Percentiles rank a stretch among this genome's conserved stretches.
Evolutionary conservation across 805 yeast species (phyloP).

Genomic region (Kurtzmaniella cleridarum): DNA sequence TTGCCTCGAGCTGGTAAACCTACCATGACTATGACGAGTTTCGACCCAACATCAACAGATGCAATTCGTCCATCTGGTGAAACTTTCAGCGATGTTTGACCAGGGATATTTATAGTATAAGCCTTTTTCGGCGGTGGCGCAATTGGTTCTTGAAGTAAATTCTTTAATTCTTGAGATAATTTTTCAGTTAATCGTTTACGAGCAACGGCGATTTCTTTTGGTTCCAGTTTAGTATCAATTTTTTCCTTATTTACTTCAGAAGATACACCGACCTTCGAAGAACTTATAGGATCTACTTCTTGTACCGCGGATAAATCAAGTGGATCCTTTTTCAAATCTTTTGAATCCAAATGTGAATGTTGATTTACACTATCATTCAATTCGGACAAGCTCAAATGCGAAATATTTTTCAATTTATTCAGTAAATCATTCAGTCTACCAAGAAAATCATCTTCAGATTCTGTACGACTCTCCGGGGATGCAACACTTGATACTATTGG

Average conservation of each 20-base stretch:
- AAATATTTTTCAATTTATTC: constrained; percentile 29
- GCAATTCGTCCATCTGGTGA: constrained; percentile 72
- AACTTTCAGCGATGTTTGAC: constrained; percentile 74
- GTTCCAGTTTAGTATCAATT: no score
- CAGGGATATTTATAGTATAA: constrained; percentile 87
- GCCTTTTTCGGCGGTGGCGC: constrained; percentile 50
- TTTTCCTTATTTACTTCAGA: no score
- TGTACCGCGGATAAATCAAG: not conserved
- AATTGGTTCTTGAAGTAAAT: constrained; percentile 29
- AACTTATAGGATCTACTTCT: not conserved
- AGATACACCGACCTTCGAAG: not conserved
- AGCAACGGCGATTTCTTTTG: no score
- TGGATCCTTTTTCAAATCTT: not conserved
- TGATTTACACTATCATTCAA: constrained; percentile 13
- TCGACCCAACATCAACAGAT: constrained; percentile 67
- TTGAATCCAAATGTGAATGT: not conserved
- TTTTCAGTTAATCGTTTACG: no score
- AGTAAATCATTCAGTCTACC: constrained; percentile 6
- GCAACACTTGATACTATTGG: constrained; percentile 56
- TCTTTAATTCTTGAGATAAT: constrained; percentile 17
- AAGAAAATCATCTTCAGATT: constrained; percentile 19
- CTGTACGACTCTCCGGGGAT: constrained; percentile 42
- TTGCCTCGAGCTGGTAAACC: constrained; percentile 96
- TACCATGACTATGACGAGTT: constrained; percentile 91
- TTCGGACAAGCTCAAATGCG: constrained; percentile 36